These are phyloP conservation scores for Leucocoprinus birnbaumii DNA, from an alignment of 768 basidiomycete genomes.

Conservation along the genomic window DNA sequence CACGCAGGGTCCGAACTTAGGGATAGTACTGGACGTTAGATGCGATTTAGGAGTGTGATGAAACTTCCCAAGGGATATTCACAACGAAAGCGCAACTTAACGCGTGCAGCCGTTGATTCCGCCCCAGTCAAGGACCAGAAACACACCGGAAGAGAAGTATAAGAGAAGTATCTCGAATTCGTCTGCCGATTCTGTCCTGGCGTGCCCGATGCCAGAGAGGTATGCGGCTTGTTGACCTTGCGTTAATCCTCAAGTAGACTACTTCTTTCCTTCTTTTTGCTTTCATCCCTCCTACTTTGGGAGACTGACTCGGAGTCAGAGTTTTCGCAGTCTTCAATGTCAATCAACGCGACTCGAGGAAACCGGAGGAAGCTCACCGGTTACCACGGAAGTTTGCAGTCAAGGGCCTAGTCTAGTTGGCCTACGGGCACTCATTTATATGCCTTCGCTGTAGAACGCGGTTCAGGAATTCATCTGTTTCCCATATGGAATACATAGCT, in stretches of 20 bases:
- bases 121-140: too few species aligned
- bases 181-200: background rate
- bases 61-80: background rate
- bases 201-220: background rate
- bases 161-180: too few species aligned
- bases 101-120: background rate
- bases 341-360: background rate
- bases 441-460: background rate
- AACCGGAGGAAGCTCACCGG: background rate
- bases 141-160: too few species aligned
- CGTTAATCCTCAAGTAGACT: background rate
- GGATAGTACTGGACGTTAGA: too few species aligned
- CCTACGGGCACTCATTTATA: background rate
- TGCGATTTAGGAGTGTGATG: background rate
- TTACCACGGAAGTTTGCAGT: background rate
- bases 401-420: too few species aligned
- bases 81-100: background rate
- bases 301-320: background rate
- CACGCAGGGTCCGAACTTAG: background rate
- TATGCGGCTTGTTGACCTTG: background rate
- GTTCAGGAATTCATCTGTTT: background rate
- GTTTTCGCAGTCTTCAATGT: background rate
- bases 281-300: background rate
- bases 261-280: background rate
- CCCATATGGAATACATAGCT: too few species aligned